Evolutionary conservation across 352 stramenopile genomes (phyloP), one percentile per base, ranked within the genome.

Genomic region (Phytophthora lateralis): DNA sequence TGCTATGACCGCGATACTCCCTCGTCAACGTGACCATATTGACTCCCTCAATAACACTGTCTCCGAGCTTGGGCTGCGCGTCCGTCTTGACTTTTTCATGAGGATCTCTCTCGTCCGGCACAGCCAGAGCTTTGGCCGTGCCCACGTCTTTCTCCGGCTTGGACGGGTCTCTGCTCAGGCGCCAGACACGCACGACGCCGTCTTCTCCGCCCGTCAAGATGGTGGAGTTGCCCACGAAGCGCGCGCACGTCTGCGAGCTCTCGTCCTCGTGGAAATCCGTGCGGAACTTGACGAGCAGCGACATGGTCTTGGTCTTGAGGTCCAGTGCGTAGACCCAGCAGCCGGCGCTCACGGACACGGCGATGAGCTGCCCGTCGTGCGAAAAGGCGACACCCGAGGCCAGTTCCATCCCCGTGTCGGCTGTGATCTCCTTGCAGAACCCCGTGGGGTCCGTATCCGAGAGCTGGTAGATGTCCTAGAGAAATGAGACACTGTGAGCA

Each of bases 181-280:
- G 43, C 84, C 82, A 93, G n/a, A 90, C 75, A 12, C 86, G 82
- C 42, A 95, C 81, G 1, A 93, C 71, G 21, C 85, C 84, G 49
- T 95, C 86, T 52, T 95, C 84, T 46, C 86, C 86, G n/a, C 86
- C 86, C 6, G 86, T 95, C 11, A 95, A 52, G 21, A 95, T 76
- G 14, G 79, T 93, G 3, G 63, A 64, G 37, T 92, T 88, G n/a
- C 84, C 86, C 12, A 93, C 86, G 55, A 93, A 95, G 55, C 82
- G 84, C 3, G 79, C 84, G 26, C 78, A 82, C 4, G 78, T 80
- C 76, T 95, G 83, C 8, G 79, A 87, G 46, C 81, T 91, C 53
- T 93, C 84, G 9, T 82, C 65, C 4, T 73, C 64, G 2, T 83
- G 72, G 68, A 95, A 95, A 50, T 95, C 86, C 18, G 86, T 92